Conservation (phyloP, 805 yeast genomes). For the Wickerhamomyces queroliae region DNA sequence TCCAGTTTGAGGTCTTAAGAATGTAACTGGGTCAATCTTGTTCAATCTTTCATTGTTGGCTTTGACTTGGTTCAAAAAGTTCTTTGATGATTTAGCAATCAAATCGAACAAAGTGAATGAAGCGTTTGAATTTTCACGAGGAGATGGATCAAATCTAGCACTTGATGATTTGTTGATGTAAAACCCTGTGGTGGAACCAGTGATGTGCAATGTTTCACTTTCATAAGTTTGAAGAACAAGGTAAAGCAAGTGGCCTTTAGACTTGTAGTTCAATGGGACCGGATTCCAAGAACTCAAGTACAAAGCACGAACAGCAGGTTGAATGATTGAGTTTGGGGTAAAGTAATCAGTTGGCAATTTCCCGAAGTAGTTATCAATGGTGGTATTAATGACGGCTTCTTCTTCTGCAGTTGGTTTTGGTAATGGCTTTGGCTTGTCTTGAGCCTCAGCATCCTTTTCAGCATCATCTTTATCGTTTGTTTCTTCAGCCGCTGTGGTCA, state of each 20-base stretch:
- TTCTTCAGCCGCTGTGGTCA: slow-evolving; percentile 14
- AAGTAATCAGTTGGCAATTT: slow-evolving; percentile 18
- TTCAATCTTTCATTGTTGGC: slow-evolving; percentile 42
- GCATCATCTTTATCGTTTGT: slow-evolving; percentile 5
- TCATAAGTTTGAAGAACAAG: slow-evolving; percentile 74
- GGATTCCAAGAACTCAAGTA: slow-evolving; percentile 83
- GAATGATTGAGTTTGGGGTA: slow-evolving; percentile 12
- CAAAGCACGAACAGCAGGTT: slow-evolving; percentile 49
- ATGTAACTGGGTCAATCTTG: slow-evolving; percentile 44
- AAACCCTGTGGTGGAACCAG: slow-evolving; percentile 77
- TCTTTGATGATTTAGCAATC: slow-evolving; percentile 59
- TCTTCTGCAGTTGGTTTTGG: slow-evolving; percentile 23
- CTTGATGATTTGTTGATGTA: slow-evolving; percentile 66
- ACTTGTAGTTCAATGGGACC: slow-evolving; percentile 54
- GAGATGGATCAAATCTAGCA: slow-evolving; percentile 63
- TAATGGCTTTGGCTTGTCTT: slow-evolving; percentile 3
- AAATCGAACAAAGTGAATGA: slow-evolving; percentile 51
- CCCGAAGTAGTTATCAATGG: slow-evolving; percentile 13
- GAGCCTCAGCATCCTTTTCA: slow-evolving; percentile 8
- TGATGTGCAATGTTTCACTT: slow-evolving; percentile 71
- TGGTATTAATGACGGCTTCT: slow-evolving; percentile 11
- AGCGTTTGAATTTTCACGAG: slow-evolving; percentile 23
- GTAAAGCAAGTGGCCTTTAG: slow-evolving; percentile 79
- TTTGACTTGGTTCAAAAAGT: slow-evolving; percentile 46
- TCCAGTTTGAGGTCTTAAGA: slow-evolving; percentile 54